Evolutionary conservation across 2,329 filamentous ascomycete genomes (phyloP).

Genomic region (Aspergillus eucalypticola): DNA sequence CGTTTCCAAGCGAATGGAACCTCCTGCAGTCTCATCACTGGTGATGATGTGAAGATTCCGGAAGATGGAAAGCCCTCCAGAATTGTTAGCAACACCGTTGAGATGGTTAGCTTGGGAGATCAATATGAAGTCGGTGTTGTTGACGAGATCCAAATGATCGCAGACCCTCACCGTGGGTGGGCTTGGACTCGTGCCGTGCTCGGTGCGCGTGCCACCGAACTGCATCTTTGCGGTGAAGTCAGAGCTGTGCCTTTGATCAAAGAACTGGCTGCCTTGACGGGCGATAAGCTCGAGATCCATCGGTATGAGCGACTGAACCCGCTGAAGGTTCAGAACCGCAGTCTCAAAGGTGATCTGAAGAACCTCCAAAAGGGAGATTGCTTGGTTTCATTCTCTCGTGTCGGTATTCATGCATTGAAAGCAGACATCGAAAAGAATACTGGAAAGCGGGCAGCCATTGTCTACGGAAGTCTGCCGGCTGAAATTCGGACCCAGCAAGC

Average conservation of each 20-base stretch:
- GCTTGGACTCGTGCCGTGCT: constrained; percentile 92
- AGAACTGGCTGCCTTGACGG: constrained; percentile 73
- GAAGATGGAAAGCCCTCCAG: constrained; percentile 52
- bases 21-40: constrained; percentile 78
- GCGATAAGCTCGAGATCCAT: constrained; percentile 80
- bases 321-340: constrained; percentile 64
- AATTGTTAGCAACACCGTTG: constrained; percentile 86
- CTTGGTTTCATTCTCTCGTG: constrained; percentile 80
- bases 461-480: constrained; percentile 88
- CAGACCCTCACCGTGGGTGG: constrained; percentile 75
- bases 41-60: constrained; percentile 79
- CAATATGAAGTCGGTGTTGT: constrained; percentile 87
- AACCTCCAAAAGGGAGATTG: constrained; percentile 86
- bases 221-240: constrained; percentile 91
- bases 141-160: constrained; percentile 98
- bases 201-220: constrained; percentile 80
- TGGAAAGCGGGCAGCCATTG: constrained; percentile 79
- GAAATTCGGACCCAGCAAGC: constrained; percentile 93
- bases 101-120: constrained; percentile 70
- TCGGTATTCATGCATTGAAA: constrained; percentile 80
- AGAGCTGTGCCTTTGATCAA: constrained; percentile 77
- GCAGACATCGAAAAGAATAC: constrained; percentile 73
- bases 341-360: constrained; percentile 64
- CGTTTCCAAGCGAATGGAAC: constrained; percentile 77
- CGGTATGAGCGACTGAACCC: constrained; percentile 81